These are phyloP conservation scores for Entomortierella chlamydospora DNA, from an alignment of 192 early-diverging fungal species.

Conservation along the genomic window DNA sequence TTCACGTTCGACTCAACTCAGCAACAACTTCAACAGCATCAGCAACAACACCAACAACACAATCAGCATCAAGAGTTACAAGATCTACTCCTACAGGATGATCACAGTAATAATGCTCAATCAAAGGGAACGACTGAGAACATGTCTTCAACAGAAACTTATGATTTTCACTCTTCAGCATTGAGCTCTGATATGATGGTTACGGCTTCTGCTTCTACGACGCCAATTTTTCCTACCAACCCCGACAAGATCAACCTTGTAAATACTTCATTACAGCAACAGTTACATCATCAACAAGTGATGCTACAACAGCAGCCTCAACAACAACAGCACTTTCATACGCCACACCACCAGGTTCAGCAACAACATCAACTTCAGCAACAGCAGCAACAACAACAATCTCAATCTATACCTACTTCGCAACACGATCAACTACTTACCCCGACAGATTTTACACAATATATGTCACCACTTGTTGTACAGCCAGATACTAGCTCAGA, in stretches of 20 bases:
- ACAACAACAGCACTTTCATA: slow-evolving; percentile 26
- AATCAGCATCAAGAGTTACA: slow-evolving; percentile 32
- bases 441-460: slow-evolving; percentile 47
- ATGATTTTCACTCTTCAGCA: slow-evolving; percentile 34
- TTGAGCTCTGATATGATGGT: slow-evolving; percentile 28
- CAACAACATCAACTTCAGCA: slow-evolving; percentile 27
- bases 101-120: neutral
- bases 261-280: slow-evolving; percentile 14
- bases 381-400: slow-evolving; percentile 28
- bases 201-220: slow-evolving; percentile 36
- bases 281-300: slow-evolving; percentile 27
- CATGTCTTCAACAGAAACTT: slow-evolving; percentile 1
- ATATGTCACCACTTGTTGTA: slow-evolving; percentile 47
- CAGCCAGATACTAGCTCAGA: slow-evolving; percentile 29
- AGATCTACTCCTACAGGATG: slow-evolving; percentile 24
- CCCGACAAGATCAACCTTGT: slow-evolving; percentile 30
- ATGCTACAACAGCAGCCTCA: slow-evolving; percentile 23
- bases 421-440: slow-evolving; percentile 46
- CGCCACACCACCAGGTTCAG: slow-evolving; percentile 8
- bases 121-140: slow-evolving; percentile 5
- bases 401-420: slow-evolving; percentile 11
- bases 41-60: slow-evolving; percentile 15
- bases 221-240: slow-evolving; percentile 34
- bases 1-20: slow-evolving; percentile 40
- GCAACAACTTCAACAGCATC: slow-evolving; percentile 18